phyloP scores from a whole-genome alignment of 768 basidiomycete species.

The Lenzites betulinus region DNA sequence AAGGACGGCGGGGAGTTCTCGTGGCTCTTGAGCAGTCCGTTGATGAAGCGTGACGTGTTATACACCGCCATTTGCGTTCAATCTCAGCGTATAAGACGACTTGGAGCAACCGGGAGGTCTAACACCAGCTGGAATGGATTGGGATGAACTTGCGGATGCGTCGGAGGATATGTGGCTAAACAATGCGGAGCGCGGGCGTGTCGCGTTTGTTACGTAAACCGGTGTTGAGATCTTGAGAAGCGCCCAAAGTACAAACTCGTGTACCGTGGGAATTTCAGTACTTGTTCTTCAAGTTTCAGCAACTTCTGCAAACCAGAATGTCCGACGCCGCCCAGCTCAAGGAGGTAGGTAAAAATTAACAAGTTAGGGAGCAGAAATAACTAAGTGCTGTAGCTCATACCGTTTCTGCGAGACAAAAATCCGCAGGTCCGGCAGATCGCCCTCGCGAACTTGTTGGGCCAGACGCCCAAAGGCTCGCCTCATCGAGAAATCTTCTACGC shows the following conservation, averaged over 20 bases:
- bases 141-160: slow-evolving; percentile 1
- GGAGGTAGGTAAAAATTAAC: slow-evolving; percentile 35
- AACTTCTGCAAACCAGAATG: slow-evolving; percentile 34
- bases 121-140: not conserved
- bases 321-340: slow-evolving; percentile 34
- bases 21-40: slow-evolving; percentile 62
- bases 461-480: slow-evolving; percentile 72
- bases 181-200: not conserved
- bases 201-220: slow-evolving; percentile 21
- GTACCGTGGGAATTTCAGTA: slow-evolving; percentile 28
- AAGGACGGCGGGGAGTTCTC: slow-evolving; percentile 68
- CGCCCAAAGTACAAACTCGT: slow-evolving; percentile 4
- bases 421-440: slow-evolving; percentile 88
- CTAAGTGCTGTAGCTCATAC: slow-evolving; percentile 57
- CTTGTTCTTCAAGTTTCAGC: not conserved
- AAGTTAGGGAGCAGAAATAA: not conserved
- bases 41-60: slow-evolving; percentile 67
- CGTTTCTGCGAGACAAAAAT: slow-evolving; percentile 84
- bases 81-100: not conserved
- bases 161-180: slow-evolving; percentile 15
- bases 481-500: slow-evolving; percentile 76
- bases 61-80: slow-evolving; percentile 60
- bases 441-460: slow-evolving; percentile 77
- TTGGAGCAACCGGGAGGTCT: too few relatives aligned
- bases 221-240: slow-evolving; percentile 4